A percentile compares a stretch with the other conserved stretches of the same genome.
These are phyloP conservation scores for Tuber umbilicatum DNA, from an alignment of 495 filamentous ascomycete species.

Conservation along the genomic window DNA sequence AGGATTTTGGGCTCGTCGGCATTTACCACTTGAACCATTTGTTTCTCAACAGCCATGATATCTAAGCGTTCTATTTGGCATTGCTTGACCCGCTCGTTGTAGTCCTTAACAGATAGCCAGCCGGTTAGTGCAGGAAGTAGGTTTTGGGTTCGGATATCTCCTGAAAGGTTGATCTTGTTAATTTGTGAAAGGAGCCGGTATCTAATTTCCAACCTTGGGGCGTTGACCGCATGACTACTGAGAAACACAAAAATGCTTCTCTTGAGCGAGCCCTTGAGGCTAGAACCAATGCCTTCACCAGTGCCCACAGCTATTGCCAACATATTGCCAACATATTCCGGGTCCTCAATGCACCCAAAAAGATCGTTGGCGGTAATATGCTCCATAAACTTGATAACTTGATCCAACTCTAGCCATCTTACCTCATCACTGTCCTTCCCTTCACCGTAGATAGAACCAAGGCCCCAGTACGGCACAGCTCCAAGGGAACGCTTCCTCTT, in stretches of 20 bases:
- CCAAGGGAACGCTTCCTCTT: slow-evolving; percentile 42
- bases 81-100: slow-evolving; percentile 43
- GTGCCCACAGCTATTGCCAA: slow-evolving; percentile 50
- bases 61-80: slow-evolving; percentile 59
- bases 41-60: slow-evolving; percentile 52
- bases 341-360: slow-evolving; percentile 77
- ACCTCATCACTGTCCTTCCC: slow-evolving; percentile 49
- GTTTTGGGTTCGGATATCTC: slow-evolving; percentile 59
- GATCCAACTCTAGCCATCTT: slow-evolving; percentile 54
- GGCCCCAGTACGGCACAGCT: slow-evolving; percentile 47
- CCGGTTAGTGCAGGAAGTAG: slow-evolving; percentile 62
- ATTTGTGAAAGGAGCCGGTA: slow-evolving; percentile 62
- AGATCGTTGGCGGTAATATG: slow-evolving; percentile 61
- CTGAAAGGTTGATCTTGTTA: slow-evolving; percentile 62
- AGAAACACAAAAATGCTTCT: slow-evolving; percentile 66
- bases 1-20: slow-evolving; percentile 58
- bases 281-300: slow-evolving; percentile 43
- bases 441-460: slow-evolving; percentile 54
- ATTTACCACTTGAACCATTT: slow-evolving; percentile 55
- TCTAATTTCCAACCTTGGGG: slow-evolving; percentile 63
- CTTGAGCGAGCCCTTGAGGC: slow-evolving; percentile 59
- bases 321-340: slow-evolving; percentile 54
- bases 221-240: slow-evolving; percentile 60
- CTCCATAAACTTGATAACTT: slow-evolving; percentile 55
- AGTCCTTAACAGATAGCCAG: slow-evolving; percentile 49